Evolutionary conservation across 2,329 filamentous ascomycete species (phyloP), one percentile per base, ranked within the genome.

Genomic region (Phaeosphaeriaceae sp.): DNA sequence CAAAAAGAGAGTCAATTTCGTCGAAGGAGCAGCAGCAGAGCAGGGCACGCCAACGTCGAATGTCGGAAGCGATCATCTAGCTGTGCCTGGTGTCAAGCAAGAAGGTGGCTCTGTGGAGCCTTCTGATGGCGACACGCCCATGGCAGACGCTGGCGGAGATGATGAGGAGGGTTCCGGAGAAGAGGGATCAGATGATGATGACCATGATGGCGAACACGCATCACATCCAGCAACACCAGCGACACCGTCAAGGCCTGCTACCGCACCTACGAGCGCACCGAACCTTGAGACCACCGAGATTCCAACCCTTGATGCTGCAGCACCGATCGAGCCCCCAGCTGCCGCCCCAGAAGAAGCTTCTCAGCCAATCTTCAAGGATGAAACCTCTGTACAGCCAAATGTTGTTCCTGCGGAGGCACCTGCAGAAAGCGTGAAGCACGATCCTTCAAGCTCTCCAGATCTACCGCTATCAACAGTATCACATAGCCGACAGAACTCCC

Each of bases 1-100:
- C 61, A 94, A 90, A 83, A 91, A 89, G 78, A 92, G 89, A 74
- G 85, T 88, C 44, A 84, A 84, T 60, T 87, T 88, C 81, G 68
- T 73, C 41, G 81, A 81, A 67, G 80, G 83, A 82, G 80, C 76
- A 25, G 57, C 65, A 45, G 68, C 65, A 47, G 69, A 72, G 19
- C 67, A 73, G 58, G 68, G 62, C 24, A 70, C 68, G 17, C 70
- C 72, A 15, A 59, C 63, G 40, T 65, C 74, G 33, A 61, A 41
- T 44, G 51, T 61, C 40, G 66, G 67, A 40, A 63, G 63, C 44
- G 69, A 72, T 31, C 21, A 67, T 19, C 71, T 74, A 48, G 63
- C 66, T 13, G 62, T 71, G 15, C 67, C 72, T 11, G 60, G 58
- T n/a, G 36, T 72, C 36, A 77, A 76, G 42, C 64, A 70, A 76